Evolutionary conservation across 75 land plant genomes (phyloP), one percentile per base, ranked within the genome.

Genomic region (Pinus albicaulis): DNA sequence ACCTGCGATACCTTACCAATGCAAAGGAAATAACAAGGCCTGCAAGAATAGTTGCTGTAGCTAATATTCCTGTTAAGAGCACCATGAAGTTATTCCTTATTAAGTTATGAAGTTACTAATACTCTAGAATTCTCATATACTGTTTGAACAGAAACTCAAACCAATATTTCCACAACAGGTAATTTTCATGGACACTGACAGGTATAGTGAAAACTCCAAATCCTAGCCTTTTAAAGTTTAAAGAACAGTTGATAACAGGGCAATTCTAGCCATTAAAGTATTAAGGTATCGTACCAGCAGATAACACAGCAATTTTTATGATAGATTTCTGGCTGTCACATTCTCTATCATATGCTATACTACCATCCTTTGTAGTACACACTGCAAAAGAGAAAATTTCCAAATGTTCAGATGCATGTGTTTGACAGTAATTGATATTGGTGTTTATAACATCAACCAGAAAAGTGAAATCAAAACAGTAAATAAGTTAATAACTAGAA

Each of bases 11-110:
- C 57, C 74, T 72, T 72, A 55, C 55, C 74, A 72, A 48, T 4
- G 74, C 74, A 72, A 72, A 72, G 26, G 74, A 23, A 72, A 72
- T 25, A 72, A 72, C 44, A 24, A 72, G 31, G 31, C 74, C 74
- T 72, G 57, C 74, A 15, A 72, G 34, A 72, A 72, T 55, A 55
- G 57, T 72, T 72, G 74, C 74, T 5, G 74, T 16, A 22, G 48
- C 73, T 23, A 55, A 44, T 25, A 72, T 72, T 23, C 74, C 74
- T 72, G 74, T 55, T 53, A 72, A 72, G 11, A 55, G 53, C 16
- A 55, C 4, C 16, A 25, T 24, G 44, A 72, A 24, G 57, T 55
- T 66, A 66, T 17, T 66, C 10, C 70, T 26, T 24, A 38, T 68
- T 13, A 68, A 36, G 38, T 36, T 20, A 23, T 20, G 48, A n/a